Conservation (phyloP, 2,329 filamentous ascomycete genomes). For the Rutstroemia sp. region DNA sequence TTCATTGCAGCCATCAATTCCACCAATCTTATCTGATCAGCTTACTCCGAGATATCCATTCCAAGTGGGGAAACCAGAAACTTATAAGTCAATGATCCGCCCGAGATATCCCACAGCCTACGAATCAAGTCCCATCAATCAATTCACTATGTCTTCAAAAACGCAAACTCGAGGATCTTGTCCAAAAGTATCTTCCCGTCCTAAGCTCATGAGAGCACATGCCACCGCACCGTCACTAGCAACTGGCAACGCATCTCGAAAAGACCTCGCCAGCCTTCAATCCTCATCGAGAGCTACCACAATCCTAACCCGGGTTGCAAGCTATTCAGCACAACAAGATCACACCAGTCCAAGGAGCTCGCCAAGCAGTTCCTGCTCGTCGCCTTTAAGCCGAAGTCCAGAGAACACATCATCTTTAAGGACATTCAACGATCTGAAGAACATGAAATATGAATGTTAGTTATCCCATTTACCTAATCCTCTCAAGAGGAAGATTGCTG, state of each 20-base stretch:
- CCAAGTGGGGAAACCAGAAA: conserved; percentile 2
- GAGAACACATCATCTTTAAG: conserved; percentile 19
- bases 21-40: not conserved
- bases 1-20: not conserved
- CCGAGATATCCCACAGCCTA: not conserved
- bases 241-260: conserved; percentile 44
- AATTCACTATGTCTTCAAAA: conserved; percentile 31
- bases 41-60: not conserved
- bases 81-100: not conserved
- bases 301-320: conserved; percentile 46
- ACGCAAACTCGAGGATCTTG: conserved; percentile 32
- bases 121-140: not conserved
- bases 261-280: conserved; percentile 42
- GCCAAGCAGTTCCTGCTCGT: conserved; percentile 10
- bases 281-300: conserved; percentile 46
- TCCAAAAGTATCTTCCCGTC: conserved; percentile 36
- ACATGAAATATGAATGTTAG: conserved; percentile 8
- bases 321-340: conserved; percentile 38
- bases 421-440: conserved; percentile 11
- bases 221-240: conserved; percentile 53
- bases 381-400: conserved; percentile 7
- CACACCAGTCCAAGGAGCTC: conserved; percentile 13
- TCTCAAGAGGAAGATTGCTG: not conserved
- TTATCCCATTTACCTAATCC: not conserved
- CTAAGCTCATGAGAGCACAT: conserved; percentile 46